Evolutionary conservation across 768 basidiomycete species (phyloP), one percentile per base, ranked within the genome.

Genomic region (Tylopilus intermedius): DNA sequence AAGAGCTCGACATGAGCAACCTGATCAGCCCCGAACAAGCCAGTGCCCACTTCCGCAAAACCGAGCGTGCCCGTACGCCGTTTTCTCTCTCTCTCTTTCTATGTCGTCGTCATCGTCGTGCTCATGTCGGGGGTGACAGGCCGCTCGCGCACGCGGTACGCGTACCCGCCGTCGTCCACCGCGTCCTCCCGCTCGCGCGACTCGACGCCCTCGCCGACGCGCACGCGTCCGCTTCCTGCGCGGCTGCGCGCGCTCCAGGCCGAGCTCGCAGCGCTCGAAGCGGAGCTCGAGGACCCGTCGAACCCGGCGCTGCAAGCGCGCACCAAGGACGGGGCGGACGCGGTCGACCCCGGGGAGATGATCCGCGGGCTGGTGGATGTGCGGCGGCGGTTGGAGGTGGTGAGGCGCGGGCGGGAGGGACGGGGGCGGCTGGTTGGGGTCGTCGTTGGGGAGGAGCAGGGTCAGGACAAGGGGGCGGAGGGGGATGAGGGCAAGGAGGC

Each of bases 221-320:
- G 59, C 2, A 55, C 71, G 6, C 59, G 72, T 0, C 74, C 82
- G 0, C 75, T 86, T 7, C 79, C 83, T 1, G 75, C 79, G 39
- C 77, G 86, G 30, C 68, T 93, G 21, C 79, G 79, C 8, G 68
- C 73, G 2, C 75, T 99, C 8, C 88, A 92, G 55, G 77, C 79
- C 2, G 95, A 99, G 62, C 74, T 97, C 1, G 68, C 79, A 0
- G 78, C 90, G 27, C 76, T 99, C 4, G 95, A 99, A 66, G 66
- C 73, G 1, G 90, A 94, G 62, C 74, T 94, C n/a, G 76, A 83
- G 0, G 88, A 91, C 58, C 89, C 88, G 9, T 79, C 88, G 3
- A 90, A 86, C 63, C 85, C 86, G 14, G 71, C 82, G 11, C 62
- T 88, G 24, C 75, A 76, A 45, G 84, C 84, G 51, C 72, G 76